Base-by-base conservation (phyloP, 2,329 filamentous ascomycete species). In the Cercospora beticola region DNA sequence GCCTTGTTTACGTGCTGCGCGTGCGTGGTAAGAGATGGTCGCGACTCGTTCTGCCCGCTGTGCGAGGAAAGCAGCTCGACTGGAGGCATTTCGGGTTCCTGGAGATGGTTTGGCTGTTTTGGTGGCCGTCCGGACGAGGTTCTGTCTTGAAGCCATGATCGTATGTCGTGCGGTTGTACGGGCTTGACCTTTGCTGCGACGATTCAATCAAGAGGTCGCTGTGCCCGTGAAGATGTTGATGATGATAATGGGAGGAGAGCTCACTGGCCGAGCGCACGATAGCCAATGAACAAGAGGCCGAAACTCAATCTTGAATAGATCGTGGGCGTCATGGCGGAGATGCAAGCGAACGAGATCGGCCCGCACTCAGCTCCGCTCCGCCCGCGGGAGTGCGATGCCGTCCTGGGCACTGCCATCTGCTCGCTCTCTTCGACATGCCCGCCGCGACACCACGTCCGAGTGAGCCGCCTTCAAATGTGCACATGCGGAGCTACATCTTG, bases 1-100 rank as follows among this genome's bases (percentile, higher is more conserved):
- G 68, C 82, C 80, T 70, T 83, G 82, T 65, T 82, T 80, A 12
- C 80, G 79, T 28, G 81, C 77, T 21, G 82, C 81, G 64, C 83
- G 71, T 6, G 69, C 65, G 58, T 72, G 72, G 56, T 78, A 74
- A 49, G 75, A 82, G 26, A 76, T 66, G n/a, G 71, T 71, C 8
- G 74, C 72, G 12, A 74, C 68, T 57, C 69, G 68, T 21, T 72
- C 62, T 7, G 62, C 69, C 68, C 68, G 71, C 52, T 73, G 73
- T 18, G 71, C 71, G 18, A 75, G 73, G 30, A 74, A 74, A 59
- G 71, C 68, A 33, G 74, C 73, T 68, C 73, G 65, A 46, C 70
- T 71, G 2, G 70, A 72, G 9, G 69, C 68, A 23, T 71, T 62
- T 57, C 72, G 72, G 10, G 70, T 65, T 43, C 66, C 68, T 31